Conservation (phyloP, 139 green algal species). For the Chlorokybus atmophyticus region DNA sequence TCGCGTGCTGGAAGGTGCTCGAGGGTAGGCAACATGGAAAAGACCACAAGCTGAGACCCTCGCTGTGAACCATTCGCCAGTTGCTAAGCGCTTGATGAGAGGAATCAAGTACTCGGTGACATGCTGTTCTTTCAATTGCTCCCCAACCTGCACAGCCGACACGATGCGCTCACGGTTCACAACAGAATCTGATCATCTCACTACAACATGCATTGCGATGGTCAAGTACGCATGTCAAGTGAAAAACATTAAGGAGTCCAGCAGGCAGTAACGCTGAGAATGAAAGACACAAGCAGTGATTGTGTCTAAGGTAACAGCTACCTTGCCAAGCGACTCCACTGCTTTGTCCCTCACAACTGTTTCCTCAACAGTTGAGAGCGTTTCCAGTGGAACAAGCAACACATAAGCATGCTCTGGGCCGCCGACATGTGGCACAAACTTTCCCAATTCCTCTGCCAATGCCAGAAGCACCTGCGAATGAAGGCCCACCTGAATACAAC, state of each 20-base stretch:
- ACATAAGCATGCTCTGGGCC: slow-evolving; percentile 56
- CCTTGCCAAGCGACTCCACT: slow-evolving; percentile 67
- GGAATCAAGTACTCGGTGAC: slow-evolving; percentile 66
- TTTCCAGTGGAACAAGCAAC: slow-evolving; percentile 84
- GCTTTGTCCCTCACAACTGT: slow-evolving; percentile 94
- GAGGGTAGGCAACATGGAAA: slow-evolving; percentile 68
- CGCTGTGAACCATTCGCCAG: slow-evolving; percentile 92
- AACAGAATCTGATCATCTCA: too few species aligned
- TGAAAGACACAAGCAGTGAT: too few species aligned
- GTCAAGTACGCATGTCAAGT: too few species aligned
- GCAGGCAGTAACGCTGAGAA: too few species aligned
- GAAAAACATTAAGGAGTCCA: too few species aligned
- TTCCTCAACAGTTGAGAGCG: slow-evolving; percentile 85
- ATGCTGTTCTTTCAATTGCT: slow-evolving; percentile 49
- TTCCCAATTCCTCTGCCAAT: slow-evolving; percentile 89
- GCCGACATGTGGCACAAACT: slow-evolving; percentile 85
- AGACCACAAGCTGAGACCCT: slow-evolving; percentile 81
- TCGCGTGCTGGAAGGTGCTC: slow-evolving; percentile 16
- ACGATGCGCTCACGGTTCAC: too few species aligned
- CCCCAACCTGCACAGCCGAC: too few species aligned
- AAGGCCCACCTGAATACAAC: too few species aligned
- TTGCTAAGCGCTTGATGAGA: slow-evolving; percentile 70
- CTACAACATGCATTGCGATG: too few species aligned
- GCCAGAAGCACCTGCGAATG: too few species aligned
- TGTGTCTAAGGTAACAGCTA: too few species aligned